These are phyloP conservation scores for Asterochloris sp. DNA, from an alignment of 139 green algal species.

Conservation along the genomic window DNA sequence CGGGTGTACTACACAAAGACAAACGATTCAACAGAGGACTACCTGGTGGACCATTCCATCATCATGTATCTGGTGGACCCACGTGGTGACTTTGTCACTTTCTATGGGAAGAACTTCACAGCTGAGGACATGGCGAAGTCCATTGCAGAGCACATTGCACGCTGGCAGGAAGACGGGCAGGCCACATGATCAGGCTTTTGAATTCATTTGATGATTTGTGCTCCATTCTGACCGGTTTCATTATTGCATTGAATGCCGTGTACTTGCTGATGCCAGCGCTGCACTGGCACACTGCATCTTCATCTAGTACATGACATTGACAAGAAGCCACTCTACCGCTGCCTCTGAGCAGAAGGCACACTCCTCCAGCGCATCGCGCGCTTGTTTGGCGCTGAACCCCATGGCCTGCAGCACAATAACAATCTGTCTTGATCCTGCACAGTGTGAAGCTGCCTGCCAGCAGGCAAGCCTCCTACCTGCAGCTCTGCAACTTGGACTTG, in stretches of 20 bases:
- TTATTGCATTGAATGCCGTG: neutral
- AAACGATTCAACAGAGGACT: constrained; percentile 64
- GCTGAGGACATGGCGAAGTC: constrained; percentile 36
- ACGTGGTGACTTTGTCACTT: constrained; percentile 89
- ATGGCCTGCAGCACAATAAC: constrained; percentile 37
- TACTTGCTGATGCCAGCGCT: no score
- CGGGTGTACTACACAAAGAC: constrained; percentile 92
- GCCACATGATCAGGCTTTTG: constrained; percentile 4
- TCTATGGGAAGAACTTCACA: constrained; percentile 79
- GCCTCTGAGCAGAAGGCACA: constrained; percentile 42
- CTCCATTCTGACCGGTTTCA: neutral
- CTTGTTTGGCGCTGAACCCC: constrained; percentile 63
- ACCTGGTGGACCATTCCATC: constrained; percentile 99
- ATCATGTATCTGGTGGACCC: constrained; percentile 95
- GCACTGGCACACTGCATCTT: no score
- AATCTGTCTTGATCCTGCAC: neutral
- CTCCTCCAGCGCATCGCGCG: constrained; percentile 63
- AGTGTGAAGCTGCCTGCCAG: neutral
- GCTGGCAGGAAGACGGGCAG: neutral
- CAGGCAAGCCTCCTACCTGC: constrained; percentile 8
- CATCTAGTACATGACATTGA: constrained; percentile 32
- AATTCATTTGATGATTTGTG: neutral
- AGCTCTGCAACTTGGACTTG: constrained; percentile 17
- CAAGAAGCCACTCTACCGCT: constrained; percentile 63
- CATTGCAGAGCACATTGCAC: neutral